phyloP scores from a whole-genome alignment of 169 alveolate genomes.

The Plasmodium cynomolgi region DNA sequence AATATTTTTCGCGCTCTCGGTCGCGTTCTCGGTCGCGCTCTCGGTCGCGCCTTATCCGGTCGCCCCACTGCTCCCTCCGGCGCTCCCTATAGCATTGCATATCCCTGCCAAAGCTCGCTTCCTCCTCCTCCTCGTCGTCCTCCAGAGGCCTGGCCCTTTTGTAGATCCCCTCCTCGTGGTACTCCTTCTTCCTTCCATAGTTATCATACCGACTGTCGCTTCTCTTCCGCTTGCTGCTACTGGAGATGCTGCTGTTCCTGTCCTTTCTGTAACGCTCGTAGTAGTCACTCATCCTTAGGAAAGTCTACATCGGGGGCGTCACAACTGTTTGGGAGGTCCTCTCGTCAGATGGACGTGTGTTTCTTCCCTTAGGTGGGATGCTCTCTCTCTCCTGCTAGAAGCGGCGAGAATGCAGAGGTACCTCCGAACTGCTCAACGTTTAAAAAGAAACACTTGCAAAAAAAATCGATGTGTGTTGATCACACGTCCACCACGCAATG shows the following conservation, averaged over 20 bases:
- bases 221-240: constrained; percentile 6
- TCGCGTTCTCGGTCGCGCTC: constrained; percentile 7
- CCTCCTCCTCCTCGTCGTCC: constrained; percentile 15
- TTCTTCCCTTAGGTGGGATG: background rate
- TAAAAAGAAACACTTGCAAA: background rate
- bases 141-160: background rate
- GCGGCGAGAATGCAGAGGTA: background rate
- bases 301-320: background rate
- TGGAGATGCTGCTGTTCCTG: background rate
- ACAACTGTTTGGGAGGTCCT: background rate
- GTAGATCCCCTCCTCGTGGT: background rate
- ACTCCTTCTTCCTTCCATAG: constrained; percentile 5
- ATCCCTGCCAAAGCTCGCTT: background rate
- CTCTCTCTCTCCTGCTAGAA: background rate
- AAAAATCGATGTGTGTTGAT: background rate
- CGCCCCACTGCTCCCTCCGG: constrained; percentile 11
- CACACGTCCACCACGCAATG: background rate
- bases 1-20: constrained; percentile 70
- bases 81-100: background rate
- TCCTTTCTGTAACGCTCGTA: background rate
- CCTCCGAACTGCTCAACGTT: background rate
- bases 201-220: background rate
- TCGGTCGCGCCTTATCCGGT: background rate
- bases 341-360: background rate
- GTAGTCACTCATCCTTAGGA: background rate